phyloP scores from a whole-genome alignment of 2,329 filamentous ascomycete species.

The Setomelanomma holmii region DNA sequence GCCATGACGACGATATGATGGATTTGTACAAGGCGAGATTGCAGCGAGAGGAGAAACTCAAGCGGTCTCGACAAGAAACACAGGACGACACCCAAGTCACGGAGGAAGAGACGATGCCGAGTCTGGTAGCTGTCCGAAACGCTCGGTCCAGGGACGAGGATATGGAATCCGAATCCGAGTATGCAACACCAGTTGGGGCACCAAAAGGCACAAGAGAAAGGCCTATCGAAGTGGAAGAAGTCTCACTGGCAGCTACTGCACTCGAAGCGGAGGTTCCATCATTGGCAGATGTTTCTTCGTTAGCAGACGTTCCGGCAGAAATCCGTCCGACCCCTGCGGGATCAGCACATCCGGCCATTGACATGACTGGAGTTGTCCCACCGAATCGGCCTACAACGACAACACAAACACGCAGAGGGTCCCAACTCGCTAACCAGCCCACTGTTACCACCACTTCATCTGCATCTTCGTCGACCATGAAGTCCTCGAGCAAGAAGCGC shows the following conservation, averaged over 20 bases:
- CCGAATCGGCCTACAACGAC: not conserved
- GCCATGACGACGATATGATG: conserved; percentile 70
- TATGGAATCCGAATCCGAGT: not conserved
- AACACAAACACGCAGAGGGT: not conserved
- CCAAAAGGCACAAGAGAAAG: not conserved
- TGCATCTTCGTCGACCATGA: not conserved
- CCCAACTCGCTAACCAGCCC: not conserved
- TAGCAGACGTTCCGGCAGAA: not conserved
- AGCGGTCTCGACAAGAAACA: conserved; percentile 16
- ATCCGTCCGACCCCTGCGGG: not conserved
- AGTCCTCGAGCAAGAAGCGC: conserved; percentile 1
- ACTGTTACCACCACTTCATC: not conserved
- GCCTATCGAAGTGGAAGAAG: not conserved
- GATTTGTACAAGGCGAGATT: conserved; percentile 30
- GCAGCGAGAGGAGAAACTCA: conserved; percentile 12
- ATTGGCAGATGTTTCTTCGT: not conserved
- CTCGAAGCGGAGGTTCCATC: not conserved
- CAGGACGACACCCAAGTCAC: conserved; percentile 20
- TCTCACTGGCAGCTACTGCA: not conserved
- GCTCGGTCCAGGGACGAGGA: too few relatives aligned
- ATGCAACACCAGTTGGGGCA: not conserved
- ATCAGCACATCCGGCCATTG: not conserved
- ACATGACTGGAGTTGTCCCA: not conserved
- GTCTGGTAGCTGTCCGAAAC: too few relatives aligned
- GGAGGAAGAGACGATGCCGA: not conserved